Conservation (phyloP, 2,329 filamentous ascomycete species). For the Emmonsia crescens region DNA sequence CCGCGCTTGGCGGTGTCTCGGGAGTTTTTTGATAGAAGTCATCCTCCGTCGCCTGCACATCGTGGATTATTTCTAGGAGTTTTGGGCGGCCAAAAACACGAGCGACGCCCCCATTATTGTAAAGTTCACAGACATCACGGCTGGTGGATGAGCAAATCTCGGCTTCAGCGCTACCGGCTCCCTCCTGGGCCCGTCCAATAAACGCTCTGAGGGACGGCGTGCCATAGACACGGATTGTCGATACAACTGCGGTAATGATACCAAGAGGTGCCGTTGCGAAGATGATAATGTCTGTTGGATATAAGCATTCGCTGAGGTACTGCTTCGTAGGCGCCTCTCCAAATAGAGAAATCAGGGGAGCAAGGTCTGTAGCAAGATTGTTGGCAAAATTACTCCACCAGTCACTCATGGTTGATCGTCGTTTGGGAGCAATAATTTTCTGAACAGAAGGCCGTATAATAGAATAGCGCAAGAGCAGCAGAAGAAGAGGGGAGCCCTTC, state of each 20-base stretch:
- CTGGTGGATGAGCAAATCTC: constrained; percentile 21
- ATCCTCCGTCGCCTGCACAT: constrained; percentile 33
- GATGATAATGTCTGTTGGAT: constrained; percentile 14
- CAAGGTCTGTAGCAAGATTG: constrained; percentile 9
- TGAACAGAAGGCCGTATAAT: neutral
- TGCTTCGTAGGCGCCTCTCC: constrained; percentile 18
- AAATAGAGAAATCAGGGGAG: constrained; percentile 4
- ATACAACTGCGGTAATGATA: constrained; percentile 18
- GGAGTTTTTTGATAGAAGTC: constrained; percentile 21
- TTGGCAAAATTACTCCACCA: constrained; percentile 8
- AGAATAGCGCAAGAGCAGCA: neutral
- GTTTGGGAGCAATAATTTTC: neutral
- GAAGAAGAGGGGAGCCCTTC: neutral
- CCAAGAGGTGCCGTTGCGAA: constrained; percentile 18
- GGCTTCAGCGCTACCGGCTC: constrained; percentile 14
- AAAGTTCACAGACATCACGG: constrained; percentile 27
- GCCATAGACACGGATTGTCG: constrained; percentile 18
- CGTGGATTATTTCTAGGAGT: constrained; percentile 27
- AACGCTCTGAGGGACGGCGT: constrained; percentile 13
- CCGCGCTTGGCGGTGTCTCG: constrained; percentile 13
- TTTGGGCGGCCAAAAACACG: constrained; percentile 26
- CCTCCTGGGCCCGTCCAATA: constrained; percentile 19
- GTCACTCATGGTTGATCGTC: neutral
- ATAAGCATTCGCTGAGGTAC: constrained; percentile 20
- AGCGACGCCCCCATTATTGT: constrained; percentile 32